Percentiles rank a stretch among this genome's conserved stretches.
Evolutionary conservation across 2,329 filamentous ascomycete species (phyloP).

Genomic region (Thyridium curvatum): DNA sequence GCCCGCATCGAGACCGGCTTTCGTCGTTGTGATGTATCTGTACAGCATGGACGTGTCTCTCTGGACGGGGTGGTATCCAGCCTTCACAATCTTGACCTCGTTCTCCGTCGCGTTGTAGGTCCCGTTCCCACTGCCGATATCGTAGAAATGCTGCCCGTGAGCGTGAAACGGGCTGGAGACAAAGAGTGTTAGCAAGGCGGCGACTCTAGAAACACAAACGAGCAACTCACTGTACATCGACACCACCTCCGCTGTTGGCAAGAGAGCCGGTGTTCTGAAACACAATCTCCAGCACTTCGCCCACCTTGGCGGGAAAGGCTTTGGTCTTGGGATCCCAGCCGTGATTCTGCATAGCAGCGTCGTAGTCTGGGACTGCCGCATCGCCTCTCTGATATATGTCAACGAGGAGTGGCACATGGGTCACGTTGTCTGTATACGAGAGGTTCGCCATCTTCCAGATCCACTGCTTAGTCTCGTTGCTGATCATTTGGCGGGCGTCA

Average conservation of each 20-base stretch:
- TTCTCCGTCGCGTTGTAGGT: constrained; percentile 43
- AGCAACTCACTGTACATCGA: constrained; percentile 30
- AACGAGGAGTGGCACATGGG: constrained; percentile 38
- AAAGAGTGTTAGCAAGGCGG: too few relatives aligned
- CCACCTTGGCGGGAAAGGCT: constrained; percentile 45
- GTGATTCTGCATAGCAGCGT: constrained; percentile 37
- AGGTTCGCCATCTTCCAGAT: constrained; percentile 35
- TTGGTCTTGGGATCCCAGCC: constrained; percentile 47
- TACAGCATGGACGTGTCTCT: constrained; percentile 50
- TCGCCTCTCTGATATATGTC: constrained; percentile 42
- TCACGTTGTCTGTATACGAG: constrained; percentile 33
- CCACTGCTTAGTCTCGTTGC: constrained; percentile 19
- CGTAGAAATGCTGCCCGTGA: constrained; percentile 48
- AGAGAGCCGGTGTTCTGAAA: constrained; percentile 25
- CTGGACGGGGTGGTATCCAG: constrained; percentile 26
- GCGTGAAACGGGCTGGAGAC: constrained; percentile 38
- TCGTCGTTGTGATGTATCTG: constrained; percentile 37
- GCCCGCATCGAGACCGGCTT: constrained; percentile 34
- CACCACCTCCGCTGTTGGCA: constrained; percentile 30
- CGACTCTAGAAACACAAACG: too few relatives aligned
- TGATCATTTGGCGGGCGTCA: constrained; percentile 31
- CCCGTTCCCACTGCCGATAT: constrained; percentile 46
- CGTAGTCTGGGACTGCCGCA: constrained; percentile 42
- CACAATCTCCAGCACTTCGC: constrained; percentile 51
- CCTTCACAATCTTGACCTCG: constrained; percentile 29